Evolutionary conservation across 2,329 filamentous ascomycete species (phyloP), one percentile per base, ranked within the genome.

Genomic region (Xylariales sp.): DNA sequence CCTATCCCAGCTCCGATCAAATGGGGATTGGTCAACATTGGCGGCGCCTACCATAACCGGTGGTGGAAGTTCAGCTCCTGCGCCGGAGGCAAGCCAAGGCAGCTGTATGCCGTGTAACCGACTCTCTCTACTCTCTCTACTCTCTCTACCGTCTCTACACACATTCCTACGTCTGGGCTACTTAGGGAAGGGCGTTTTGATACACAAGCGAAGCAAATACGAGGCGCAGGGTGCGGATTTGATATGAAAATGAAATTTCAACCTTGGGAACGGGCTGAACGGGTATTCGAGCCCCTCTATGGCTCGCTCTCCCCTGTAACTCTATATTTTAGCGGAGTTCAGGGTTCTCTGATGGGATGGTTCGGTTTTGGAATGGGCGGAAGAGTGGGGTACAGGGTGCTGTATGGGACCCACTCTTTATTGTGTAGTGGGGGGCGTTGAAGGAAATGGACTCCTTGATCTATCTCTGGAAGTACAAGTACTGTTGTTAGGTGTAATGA

Each of bases 51-150:
- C 78, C 82, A 90, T 71, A 83, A 83, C 43, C 80, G 83, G 2
- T 86, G 85, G 83, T 91, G 89, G 89, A 88, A 84, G 79, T 91
- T 90, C 80, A 82, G 87, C 39, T 90, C 88, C 73, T 91, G 89
- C 72, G 78, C 81, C 3, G 75, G 78, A 0, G 88, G 88, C 2
- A 78, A 79, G 74, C 87, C 85, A 50, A 84, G 83, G 76, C 81
- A 85, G 75, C 73, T 90, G 69, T 86, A 86, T 73, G 86, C 86
- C 3, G 73, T 86, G 68, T 76, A 77, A 64, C 43, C 4, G 23
- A 23, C 23, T 23, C 48, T 39, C 39, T 50, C 28, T 23, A 23
- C 23, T 23, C 23, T 23, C 23, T 23, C 23, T 8, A 46, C 43
- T 2, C 48, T 39, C 39, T 50, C 28, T 8, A 46, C 43, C 4